Evolutionary conservation across 2,329 filamentous ascomycete species (phyloP), one percentile per base, ranked within the genome.

Genomic region (Torrubiellomyces zombiae): DNA sequence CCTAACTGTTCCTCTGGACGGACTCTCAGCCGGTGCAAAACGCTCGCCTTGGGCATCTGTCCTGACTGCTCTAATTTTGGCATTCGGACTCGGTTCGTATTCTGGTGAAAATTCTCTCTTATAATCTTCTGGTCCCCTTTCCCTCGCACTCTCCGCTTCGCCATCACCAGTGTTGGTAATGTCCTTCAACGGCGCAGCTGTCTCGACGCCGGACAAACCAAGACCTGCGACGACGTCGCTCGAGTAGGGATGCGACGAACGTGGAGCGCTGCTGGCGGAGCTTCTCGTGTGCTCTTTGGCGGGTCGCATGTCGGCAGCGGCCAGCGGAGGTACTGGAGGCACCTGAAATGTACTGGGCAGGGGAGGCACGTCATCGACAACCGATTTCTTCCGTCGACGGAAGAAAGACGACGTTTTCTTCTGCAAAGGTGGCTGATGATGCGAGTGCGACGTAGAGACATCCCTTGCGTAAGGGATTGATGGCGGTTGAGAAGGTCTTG

Each of bases 401-500:
- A 95, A 95, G 55, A 98, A 95, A 1, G 82, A 86, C 1, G 86
- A 91, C 4, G 81, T 70, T 50, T 94, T 94, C 58, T 94, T 94
- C 40, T 80, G 78, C 25, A 94, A 55, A 12, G 56, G 52, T 28
- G 61, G 57, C 10, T 58, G 56, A 21, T 56, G 56, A 24, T 60
- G 55, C 17, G 61, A 60, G 27, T 53, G 49, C 13, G 51, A 51
- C 14, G 51, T 50, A 5, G 44, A 43, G 2, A 45, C 38, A 34
- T 69, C 63, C 29, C 63, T 51, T 4, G 62, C 61, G 2, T 63
- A 59, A 18, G 63, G 58, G 13, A 55, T 49, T 19, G 60, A 53
- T 20, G 47, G 41, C 10, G 55, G 38, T 40, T 66, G 70, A 25
- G 56, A 21, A 14, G 27, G 27, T 18, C 17, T 19, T 11, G 28